Evolutionary conservation across 208 protist genomes (phyloP), one percentile per base, ranked within the genome.

Genomic region (Trypanosoma scelopori): DNA sequence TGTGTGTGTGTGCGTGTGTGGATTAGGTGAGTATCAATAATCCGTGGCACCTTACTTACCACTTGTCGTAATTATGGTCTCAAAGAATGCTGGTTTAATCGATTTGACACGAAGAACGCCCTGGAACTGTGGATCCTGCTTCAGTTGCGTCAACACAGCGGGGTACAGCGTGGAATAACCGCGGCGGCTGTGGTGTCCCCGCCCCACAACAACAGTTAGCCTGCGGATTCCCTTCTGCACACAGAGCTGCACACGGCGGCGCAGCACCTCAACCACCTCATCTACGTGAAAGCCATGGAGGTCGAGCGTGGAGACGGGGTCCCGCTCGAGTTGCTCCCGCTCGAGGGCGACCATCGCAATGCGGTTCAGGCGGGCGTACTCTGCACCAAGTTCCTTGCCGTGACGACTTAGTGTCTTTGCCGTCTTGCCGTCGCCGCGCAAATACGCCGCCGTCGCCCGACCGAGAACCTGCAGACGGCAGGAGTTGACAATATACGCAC

Each of bases 301-400:
- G 56, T 95, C 89, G 5, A 95, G 71, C 18, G 78, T 82, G 35
- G 64, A 81, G 18, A 64, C 65, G 1, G 81, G 55, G 32, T 81
- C 59, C 18, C 11, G 48, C 11, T 48, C 25, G 43, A 85, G 63
- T 30, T 82, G 76, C 71, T 93, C 84, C 28, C 77, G 76, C 71
- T 92, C 89, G 28, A 95, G 76, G 20, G 84, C 76, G 12, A 91
- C 59, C 89, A 93, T 92, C 49, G 89, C 86, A 25, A 95, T 55
- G 1, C 79, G 82, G 51, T 95, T 95, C n/a, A 95, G 69, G 0
- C 76, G 79, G 15, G 64, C 53, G 70, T 95, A 95, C 76, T 92
- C 81, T 12, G 55, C 55, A 23, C 69, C 84, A 25, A 95, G 79
- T 55, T 77, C 68, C 32, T 66, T 71, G 7, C 75, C 89, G 39